phyloP scores from a whole-genome alignment of 2,329 filamentous ascomycete genomes.

The Corniculantispora saksenae region DNA sequence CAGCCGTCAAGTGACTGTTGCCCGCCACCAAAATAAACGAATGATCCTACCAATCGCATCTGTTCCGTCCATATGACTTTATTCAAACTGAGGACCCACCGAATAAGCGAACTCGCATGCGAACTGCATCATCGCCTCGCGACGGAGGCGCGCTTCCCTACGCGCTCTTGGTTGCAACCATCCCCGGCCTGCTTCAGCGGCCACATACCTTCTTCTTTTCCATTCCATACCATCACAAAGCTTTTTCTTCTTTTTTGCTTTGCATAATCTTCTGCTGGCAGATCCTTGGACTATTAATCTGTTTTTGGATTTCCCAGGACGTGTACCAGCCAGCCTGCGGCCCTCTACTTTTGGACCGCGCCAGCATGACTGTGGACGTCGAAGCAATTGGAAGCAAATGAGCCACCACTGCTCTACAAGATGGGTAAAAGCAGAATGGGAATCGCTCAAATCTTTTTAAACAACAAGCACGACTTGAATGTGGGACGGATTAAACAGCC shows the following conservation, averaged over 20 bases:
- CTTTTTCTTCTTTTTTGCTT: conserved; percentile 11
- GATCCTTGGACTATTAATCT: conserved; percentile 12
- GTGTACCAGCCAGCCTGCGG: background rate
- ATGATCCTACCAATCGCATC: conserved; percentile 15
- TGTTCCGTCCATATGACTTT: background rate
- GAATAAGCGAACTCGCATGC: conserved; percentile 14
- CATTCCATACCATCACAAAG: background rate
- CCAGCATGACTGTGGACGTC: background rate
- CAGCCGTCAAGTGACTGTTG: conserved; percentile 15
- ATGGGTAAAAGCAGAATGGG: conserved; percentile 12
- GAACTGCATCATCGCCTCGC: conserved; percentile 6
- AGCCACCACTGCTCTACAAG: background rate
- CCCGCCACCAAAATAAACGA: conserved; percentile 8
- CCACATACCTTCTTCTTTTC: background rate
- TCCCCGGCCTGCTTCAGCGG: background rate
- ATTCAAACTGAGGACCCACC: conserved; percentile 3
- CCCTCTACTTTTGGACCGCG: background rate
- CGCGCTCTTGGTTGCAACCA: conserved; percentile 1
- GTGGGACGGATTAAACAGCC: conserved; percentile 26
- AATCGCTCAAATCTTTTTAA: background rate
- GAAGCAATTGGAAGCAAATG: background rate
- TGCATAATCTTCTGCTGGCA: background rate
- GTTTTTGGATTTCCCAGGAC: conserved; percentile 15
- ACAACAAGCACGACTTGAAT: background rate
- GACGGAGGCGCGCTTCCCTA: conserved; percentile 17